A percentile compares a stretch with the other conserved stretches of the same genome.
These are phyloP conservation scores for Metschnikowia koreensis DNA, from an alignment of 805 yeast genomes.

Conservation along the genomic window DNA sequence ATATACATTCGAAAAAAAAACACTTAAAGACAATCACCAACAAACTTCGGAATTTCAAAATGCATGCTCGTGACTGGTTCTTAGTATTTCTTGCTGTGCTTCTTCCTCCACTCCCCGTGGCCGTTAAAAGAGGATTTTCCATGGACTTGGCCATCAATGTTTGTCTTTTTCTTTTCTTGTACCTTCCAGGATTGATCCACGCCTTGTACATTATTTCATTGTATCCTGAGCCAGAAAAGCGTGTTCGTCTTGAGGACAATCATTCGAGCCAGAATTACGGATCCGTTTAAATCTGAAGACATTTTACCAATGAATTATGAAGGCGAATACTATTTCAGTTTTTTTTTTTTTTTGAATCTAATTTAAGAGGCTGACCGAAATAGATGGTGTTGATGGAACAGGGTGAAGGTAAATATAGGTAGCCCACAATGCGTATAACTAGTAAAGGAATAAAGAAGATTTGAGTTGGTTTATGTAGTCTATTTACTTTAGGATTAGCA, in stretches of 20 bases:
- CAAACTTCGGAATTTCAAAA: slow-evolving; percentile 10
- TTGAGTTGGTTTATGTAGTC: no score
- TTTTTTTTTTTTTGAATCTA: no score
- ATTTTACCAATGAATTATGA: no score
- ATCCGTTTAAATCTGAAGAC: slow-evolving; percentile 3
- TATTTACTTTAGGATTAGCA: no score
- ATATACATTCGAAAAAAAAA: neutral
- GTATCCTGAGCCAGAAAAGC: slow-evolving; percentile 51
- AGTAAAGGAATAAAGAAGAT: no score
- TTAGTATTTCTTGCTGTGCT: slow-evolving; percentile 67
- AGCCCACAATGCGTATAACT: no score
- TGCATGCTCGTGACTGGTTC: slow-evolving; percentile 56
- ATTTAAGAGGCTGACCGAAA: no score
- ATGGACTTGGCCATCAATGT: slow-evolving; percentile 69
- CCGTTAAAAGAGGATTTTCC: slow-evolving; percentile 65
- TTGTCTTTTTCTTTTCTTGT: slow-evolving; percentile 67
- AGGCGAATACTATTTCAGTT: no score
- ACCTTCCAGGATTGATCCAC: slow-evolving; percentile 75
- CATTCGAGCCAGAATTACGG: slow-evolving; percentile 7
- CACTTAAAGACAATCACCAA: neutral
- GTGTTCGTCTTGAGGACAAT: slow-evolving; percentile 17
- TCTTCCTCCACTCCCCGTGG: slow-evolving; percentile 77
- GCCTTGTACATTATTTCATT: slow-evolving; percentile 74
- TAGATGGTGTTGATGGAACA: no score
- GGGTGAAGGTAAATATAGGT: no score